Percentiles rank a stretch among this genome's conserved stretches.
phyloP scores from a whole-genome alignment of 1,139 yeast genomes.

The Debaryomyces psychrophilus region DNA sequence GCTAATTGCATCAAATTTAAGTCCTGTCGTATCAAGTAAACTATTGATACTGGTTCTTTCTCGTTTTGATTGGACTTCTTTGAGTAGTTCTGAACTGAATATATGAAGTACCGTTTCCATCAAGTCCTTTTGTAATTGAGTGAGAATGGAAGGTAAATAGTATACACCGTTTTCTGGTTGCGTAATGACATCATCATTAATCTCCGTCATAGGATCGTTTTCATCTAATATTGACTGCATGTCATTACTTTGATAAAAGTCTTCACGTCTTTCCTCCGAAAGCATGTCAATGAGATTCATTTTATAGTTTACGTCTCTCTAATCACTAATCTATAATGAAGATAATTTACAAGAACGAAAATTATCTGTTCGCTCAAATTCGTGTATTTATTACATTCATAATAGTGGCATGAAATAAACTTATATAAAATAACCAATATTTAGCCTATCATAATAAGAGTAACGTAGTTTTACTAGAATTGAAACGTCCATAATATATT shows the following conservation, averaged over 20 bases:
- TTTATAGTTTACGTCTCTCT: conserved; percentile 2
- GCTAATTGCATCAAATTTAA: conserved; percentile 14
- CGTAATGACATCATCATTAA: background rate
- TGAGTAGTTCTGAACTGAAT: conserved; percentile 49
- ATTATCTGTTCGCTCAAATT: conserved; percentile 1
- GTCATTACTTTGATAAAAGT: conserved; percentile 15
- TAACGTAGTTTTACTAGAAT: background rate
- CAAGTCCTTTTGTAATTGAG: conserved; percentile 59
- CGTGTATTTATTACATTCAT: background rate
- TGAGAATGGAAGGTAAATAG: conserved; percentile 58
- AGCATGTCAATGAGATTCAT: conserved; percentile 48
- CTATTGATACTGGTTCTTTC: conserved; percentile 42
- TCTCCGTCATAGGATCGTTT: conserved; percentile 3
- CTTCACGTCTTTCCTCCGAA: conserved; percentile 23
- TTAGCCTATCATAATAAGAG: background rate
- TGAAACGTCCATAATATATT: conserved; percentile 5
- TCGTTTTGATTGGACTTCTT: conserved; percentile 27
- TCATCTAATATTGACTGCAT: conserved; percentile 9
- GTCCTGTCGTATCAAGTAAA: conserved; percentile 30
- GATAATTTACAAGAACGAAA: background rate
- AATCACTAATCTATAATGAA: background rate
- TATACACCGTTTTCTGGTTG: conserved; percentile 32
- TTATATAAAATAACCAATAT: background rate
- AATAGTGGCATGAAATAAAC: background rate
- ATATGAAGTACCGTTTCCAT: conserved; percentile 55